Percentiles rank a stretch among this genome's conserved stretches.
Conservation (phyloP, 2,329 filamentous ascomycete genomes). For the Pseudogymnoascus sp. region DNA sequence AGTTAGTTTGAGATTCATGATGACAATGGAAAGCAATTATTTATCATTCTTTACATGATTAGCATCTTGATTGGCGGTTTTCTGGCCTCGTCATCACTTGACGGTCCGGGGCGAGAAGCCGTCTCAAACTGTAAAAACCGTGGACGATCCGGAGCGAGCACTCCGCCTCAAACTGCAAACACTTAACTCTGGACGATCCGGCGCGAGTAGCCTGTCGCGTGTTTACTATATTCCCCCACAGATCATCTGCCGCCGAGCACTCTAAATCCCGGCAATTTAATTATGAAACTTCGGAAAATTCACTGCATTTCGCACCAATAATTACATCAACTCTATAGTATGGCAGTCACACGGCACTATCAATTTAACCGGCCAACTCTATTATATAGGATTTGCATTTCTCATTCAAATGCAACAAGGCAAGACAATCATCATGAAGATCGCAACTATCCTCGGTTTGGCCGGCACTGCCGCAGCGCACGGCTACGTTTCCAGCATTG, state of each 20-base stretch:
- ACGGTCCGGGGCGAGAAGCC: too few relatives aligned
- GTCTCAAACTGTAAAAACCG: too few relatives aligned
- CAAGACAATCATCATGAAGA: conserved; percentile 5
- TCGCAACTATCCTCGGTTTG: neutral
- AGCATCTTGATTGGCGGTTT: too few relatives aligned
- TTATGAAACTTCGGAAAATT: conserved; percentile 5
- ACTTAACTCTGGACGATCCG: neutral
- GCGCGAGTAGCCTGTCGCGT: neutral
- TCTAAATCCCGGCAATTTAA: neutral
- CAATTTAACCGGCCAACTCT: neutral
- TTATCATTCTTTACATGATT: neutral
- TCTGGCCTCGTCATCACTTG: neutral
- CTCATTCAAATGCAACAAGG: neutral
- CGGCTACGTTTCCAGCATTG: conserved; percentile 38
- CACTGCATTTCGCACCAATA: neutral
- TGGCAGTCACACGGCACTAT: conserved; percentile 1
- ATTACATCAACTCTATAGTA: neutral
- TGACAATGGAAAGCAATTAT: neutral
- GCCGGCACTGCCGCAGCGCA: conserved; percentile 38
- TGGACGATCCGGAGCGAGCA: neutral
- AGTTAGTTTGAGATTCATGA: neutral
- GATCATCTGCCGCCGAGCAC: neutral
- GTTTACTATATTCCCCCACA: neutral
- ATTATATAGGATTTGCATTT: neutral
- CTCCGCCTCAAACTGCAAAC: neutral